Conservation (phyloP, 306 rosid genomes). For the Lathyrus aphaca region DNA sequence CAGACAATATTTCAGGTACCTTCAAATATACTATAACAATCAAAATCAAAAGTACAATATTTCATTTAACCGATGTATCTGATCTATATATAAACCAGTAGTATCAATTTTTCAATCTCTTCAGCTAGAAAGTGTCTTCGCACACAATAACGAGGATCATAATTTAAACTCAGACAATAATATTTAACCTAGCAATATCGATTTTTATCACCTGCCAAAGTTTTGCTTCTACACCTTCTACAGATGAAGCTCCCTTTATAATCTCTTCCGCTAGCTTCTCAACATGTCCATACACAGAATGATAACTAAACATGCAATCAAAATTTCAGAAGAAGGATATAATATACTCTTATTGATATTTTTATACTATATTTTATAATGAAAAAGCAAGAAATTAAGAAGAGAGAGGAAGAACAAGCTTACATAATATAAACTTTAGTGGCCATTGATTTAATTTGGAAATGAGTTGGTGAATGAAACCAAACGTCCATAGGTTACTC, state of each 20-base stretch:
- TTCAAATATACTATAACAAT: conserved; percentile 9
- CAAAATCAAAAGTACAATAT: too few species aligned
- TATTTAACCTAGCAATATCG: too few species aligned
- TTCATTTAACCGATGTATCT: too few species aligned
- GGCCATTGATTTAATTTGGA: conserved; percentile 59
- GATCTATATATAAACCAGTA: too few species aligned
- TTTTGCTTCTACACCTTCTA: conserved; percentile 92
- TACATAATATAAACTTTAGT: conserved; percentile 84
- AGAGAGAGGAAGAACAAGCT: conserved; percentile 39
- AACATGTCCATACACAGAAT: conserved; percentile 90
- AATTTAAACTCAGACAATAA: too few species aligned
- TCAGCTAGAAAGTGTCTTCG: too few species aligned
- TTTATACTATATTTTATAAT: neutral
- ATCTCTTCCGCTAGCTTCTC: conserved; percentile 86
- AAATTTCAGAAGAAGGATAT: conserved; percentile 16
- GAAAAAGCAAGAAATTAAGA: neutral
- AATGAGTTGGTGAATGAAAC: neutral
- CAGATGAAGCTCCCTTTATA: conserved; percentile 76
- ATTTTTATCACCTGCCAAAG: conserved; percentile 65
- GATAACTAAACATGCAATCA: conserved; percentile 57
- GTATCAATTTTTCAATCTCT: too few species aligned
- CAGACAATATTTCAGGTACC: conserved; percentile 86
- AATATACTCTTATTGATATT: neutral
- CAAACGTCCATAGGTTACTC: neutral
- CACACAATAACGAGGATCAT: too few species aligned